Evolutionary conservation across 2,329 filamentous ascomycete genomes (phyloP), one percentile per base, ranked within the genome.

Genomic region (Alternaria novae-zelandiae): DNA sequence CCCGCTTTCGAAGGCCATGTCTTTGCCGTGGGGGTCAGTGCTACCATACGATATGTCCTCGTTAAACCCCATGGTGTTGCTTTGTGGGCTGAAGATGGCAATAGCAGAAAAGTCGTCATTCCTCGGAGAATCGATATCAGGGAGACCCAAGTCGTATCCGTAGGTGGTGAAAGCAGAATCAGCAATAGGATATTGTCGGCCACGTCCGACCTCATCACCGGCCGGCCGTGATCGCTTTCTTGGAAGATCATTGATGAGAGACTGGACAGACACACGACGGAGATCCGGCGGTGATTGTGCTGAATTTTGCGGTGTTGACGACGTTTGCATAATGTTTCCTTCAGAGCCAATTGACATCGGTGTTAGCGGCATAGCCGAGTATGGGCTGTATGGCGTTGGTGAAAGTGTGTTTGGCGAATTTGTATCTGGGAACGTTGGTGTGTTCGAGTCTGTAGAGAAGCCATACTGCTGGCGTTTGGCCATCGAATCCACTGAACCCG

Each of bases 61-160:
- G n/a, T 80, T 57, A 57, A 76, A 50, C 59, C 76, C 67, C 67
- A 75, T 56, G 60, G 65, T 62, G 64, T 76, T 61, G 58, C 70
- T 67, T 66, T 71, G 73, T 6, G 79, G 78, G 54, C 75, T 81
- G 55, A 77, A 78, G 3, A 77, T 67, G 2, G 73, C 85, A 43
- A 94, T 89, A 15, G 91, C 91, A 54, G 86, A 86, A 28, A 82
- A 80, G 69, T 95, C 92, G 72, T 93, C 87, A 70, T 94, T 94
- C 54, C 85, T 87, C 26, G 88, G 88, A 1, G 91, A 81, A 70
- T 95, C 92, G 20, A 88, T 80, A 78, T 95, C 92, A 10, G 86
- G 85, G 64, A 88, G 83, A 1, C 92, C 92, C 59, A 87, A 84
- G 73, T 95, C 92, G 63, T 91, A 86, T 6, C 92, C 92, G 74